Evolutionary conservation across 164 flowering plant species (phyloP).

Genomic region (Brasenia schreberi): DNA sequence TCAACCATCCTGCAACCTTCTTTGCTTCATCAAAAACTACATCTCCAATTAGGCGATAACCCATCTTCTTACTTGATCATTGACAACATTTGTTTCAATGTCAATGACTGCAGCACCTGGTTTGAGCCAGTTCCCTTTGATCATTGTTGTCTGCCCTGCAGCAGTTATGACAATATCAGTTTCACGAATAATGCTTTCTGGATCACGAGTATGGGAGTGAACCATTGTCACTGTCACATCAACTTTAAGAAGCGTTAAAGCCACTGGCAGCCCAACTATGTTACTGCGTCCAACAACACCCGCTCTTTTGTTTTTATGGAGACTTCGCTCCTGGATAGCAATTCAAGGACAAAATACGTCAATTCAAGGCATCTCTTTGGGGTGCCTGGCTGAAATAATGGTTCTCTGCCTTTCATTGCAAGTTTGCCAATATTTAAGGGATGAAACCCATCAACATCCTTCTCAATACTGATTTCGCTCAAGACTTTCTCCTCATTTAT

Average conservation of each 20-base stretch:
- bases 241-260: conserved; percentile 75
- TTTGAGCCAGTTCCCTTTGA: conserved; percentile 92
- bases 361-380: no score
- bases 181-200: conserved; percentile 62
- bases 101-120: conserved; percentile 97
- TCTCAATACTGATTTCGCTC: no score
- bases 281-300: conserved; percentile 18
- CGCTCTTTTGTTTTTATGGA: conserved; percentile 66
- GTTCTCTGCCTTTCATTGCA: no score
- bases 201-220: conserved; percentile 56
- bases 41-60: conserved; percentile 89
- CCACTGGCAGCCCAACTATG: conserved; percentile 89
- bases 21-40: conserved; percentile 68
- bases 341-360: conserved; percentile 30
- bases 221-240: conserved; percentile 87
- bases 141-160: conserved; percentile 90
- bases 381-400: no score
- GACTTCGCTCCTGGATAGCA: conserved; percentile 66
- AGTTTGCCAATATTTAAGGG: no score
- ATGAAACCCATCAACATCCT: no score
- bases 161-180: conserved; percentile 95
- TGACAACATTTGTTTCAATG: conserved; percentile 90
- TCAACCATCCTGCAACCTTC: conserved; percentile 77
- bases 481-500: no score
- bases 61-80: conserved; percentile 69